Evolutionary conservation across 75 land plant genomes (phyloP).

Genomic region (Pseudotsuga menziesii): DNA sequence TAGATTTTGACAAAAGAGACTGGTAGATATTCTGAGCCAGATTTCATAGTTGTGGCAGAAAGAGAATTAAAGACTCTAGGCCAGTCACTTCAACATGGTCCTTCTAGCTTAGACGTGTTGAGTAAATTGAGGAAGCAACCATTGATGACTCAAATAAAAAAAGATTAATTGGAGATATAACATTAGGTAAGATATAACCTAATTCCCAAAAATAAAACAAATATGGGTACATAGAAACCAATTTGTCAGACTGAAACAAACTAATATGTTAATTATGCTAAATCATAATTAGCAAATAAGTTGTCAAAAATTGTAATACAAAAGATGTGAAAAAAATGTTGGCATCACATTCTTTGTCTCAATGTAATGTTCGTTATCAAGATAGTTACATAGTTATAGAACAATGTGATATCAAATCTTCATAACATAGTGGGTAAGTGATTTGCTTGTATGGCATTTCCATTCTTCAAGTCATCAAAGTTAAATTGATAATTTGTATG

Average conservation of each 20-base stretch:
- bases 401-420: slow-evolving; percentile 51
- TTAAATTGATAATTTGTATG: slow-evolving; percentile 30
- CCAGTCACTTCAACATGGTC: too few relatives aligned
- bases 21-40: too few relatives aligned
- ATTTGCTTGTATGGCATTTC: slow-evolving; percentile 47
- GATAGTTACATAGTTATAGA: slow-evolving; percentile 68
- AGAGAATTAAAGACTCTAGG: too few relatives aligned
- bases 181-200: too few relatives aligned
- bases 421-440: slow-evolving; percentile 65
- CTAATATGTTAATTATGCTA: background rate
- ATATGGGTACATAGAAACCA: too few relatives aligned
- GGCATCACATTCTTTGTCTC: slow-evolving; percentile 54
- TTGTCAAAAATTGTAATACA: background rate
- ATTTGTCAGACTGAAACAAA: background rate
- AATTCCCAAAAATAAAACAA: too few relatives aligned
- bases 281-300: background rate
- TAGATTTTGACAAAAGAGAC: too few relatives aligned
- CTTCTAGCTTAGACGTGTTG: too few relatives aligned
- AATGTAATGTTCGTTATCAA: slow-evolving; percentile 63
- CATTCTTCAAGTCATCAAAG: slow-evolving; percentile 47
- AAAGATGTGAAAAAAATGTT: background rate
- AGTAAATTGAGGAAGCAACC: too few relatives aligned
- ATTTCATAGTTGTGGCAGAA: too few relatives aligned
- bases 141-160: too few relatives aligned
- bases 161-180: too few relatives aligned